Conservation (phyloP, 2,329 filamentous ascomycete genomes). For the Apiospora koreana region DNA sequence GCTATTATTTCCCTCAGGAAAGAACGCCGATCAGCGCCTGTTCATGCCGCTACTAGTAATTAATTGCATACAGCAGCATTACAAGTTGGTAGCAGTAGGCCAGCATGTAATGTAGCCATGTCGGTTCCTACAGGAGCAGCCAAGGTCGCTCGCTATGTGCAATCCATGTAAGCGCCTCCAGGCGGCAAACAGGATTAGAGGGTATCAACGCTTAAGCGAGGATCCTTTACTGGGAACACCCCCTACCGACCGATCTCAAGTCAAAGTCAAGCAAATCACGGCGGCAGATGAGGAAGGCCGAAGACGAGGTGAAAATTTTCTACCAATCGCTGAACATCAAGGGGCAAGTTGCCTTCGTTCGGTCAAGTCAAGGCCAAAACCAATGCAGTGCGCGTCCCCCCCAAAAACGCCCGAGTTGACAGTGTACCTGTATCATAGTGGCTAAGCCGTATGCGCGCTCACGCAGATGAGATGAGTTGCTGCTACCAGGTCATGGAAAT, state of each 20-base stretch:
- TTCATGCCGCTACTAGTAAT: not conserved
- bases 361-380: not conserved
- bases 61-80: not conserved
- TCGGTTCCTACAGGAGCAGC: not conserved
- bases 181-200: not conserved
- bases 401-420: conserved; percentile 3
- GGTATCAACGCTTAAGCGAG: not conserved
- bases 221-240: not conserved
- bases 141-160: not conserved
- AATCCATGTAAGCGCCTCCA: not conserved
- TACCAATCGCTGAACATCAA: not conserved
- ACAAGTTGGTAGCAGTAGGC: not conserved
- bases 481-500: not conserved
- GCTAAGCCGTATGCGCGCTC: not conserved
- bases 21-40: not conserved
- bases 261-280: not conserved
- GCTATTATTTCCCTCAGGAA: not conserved
- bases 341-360: not conserved
- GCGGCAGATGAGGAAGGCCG: not conserved
- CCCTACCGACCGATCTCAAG: not conserved
- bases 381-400: conserved; percentile 1
- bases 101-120: not conserved
- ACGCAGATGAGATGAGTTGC: not conserved
- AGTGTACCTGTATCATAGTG: not conserved
- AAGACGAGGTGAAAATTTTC: conserved; percentile 3